Base-by-base conservation (phyloP, 495 filamentous ascomycete species). In the Hyaloscypha variabilis region DNA sequence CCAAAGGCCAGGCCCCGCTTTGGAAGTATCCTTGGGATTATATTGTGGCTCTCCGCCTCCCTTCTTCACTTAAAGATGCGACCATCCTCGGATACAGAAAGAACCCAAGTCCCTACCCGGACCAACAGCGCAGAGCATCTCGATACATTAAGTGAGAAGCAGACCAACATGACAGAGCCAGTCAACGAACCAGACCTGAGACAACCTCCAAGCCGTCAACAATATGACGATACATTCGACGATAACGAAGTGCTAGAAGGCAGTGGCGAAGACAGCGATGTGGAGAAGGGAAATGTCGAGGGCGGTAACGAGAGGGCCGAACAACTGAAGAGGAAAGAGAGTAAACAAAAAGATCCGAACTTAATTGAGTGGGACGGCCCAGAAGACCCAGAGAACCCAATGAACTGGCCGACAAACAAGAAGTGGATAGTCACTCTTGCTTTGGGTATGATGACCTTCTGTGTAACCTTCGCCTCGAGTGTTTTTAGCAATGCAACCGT, bases 311-410 rank as follows among this genome's bases (percentile, higher is more conserved):
- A 17, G 42, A 61, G 19, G 42, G 42, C 58, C 3, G 34, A 49
- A 21, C n/a, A 21, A 21, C 21, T 30, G 14, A 59, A 25, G 19
- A 54, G 29, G 51, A 51, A 56, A 25, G 34, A 59, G 25, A 14
- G 46, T 3, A 34, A 66, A 55, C 29, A 61, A 28, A 65, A 60
- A 49, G 68, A 71, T 36, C 68, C 65, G 1, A 71, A 71, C 62
- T 53, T 73, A 17, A 86, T 91, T 26, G 88, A 88, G 68, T 92
- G 90, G 66, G 87, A 90, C 24, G 89, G 89, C 1, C 81, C 83
- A 0, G 81, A 88, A 60, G 89, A 92, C 71, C 87, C 88, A 0
- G 90, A 89, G 72, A 76, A 77, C 25, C 87, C 89, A 0, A 65
- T 86, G 63, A 91, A 92, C 74, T 92, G 89, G 88, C 77, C 83